These are phyloP conservation scores for Pleurotus eryngii DNA, from an alignment of 768 basidiomycete genomes.

Conservation along the genomic window DNA sequence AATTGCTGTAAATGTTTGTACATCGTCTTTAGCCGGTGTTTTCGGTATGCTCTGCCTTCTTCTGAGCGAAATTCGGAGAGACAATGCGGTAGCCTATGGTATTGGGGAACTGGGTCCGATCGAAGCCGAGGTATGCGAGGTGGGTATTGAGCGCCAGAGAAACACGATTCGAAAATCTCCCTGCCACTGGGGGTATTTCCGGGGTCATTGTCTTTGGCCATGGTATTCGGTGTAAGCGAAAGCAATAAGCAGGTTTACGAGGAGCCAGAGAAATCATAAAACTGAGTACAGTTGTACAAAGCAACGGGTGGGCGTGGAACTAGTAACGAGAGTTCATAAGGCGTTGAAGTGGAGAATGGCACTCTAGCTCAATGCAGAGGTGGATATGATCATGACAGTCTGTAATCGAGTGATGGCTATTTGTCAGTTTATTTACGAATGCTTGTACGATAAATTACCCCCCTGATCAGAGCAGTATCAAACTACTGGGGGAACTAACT, in stretches of 20 bases:
- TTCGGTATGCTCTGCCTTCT: slow-evolving; percentile 63
- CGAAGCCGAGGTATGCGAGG: slow-evolving; percentile 58
- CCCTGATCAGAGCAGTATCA: background rate
- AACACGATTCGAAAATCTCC: slow-evolving; percentile 49
- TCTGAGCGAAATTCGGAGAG: slow-evolving; percentile 60
- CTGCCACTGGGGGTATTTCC: slow-evolving; percentile 34
- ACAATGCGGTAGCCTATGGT: slow-evolving; percentile 38
- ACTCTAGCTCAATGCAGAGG: background rate
- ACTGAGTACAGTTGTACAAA: background rate
- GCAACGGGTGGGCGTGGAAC: background rate
- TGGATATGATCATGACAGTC: slow-evolving; percentile 5
- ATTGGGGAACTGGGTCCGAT: slow-evolving; percentile 41
- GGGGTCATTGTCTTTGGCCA: background rate
- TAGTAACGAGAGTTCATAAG: background rate
- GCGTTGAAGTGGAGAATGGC: background rate
- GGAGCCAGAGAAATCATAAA: background rate
- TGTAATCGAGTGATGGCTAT: background rate
- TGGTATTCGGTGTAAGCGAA: background rate
- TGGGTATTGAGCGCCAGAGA: slow-evolving; percentile 50
- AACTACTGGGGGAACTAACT: no score
- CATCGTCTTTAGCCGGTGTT: slow-evolving; percentile 55
- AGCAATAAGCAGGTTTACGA: background rate
- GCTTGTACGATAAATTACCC: slow-evolving; percentile 4
- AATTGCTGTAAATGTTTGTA: slow-evolving; percentile 56
- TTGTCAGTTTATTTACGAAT: slow-evolving; percentile 6